Base-by-base conservation (phyloP, 2,329 filamentous ascomycete species). In the Neoarthrinium moseri region DNA sequence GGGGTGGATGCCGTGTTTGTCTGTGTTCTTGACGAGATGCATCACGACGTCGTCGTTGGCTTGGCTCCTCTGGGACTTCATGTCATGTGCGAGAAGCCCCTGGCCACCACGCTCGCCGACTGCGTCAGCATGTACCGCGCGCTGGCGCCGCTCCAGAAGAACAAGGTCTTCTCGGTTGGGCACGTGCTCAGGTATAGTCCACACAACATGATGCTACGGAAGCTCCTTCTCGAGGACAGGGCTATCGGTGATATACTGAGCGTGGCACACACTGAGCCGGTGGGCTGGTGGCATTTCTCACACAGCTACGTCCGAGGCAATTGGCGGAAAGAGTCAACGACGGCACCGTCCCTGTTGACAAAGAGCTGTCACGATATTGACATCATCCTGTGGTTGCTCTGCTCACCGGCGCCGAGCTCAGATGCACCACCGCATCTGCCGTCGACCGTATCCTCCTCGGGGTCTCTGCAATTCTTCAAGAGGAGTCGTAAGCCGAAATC, bases 341-440 rank as follows among this genome's bases (percentile, higher is more conserved):
- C 79, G n/a, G 91, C 80, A 20, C 92, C 85, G 6, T 92, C 88
- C 1, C 75, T 99, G 2, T 76, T 99, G 23, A 96, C 92, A 3
- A 99, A 97, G 68, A 95, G 89, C 48, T 97, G 94, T 56, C 94
- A 99, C 59, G 94, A 99, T 57, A 88, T 99, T 40, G 94, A 99
- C 61, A 82, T 97, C 47, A 70, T 97, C 4, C 73, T 97, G 13
- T 99, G 94, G 94, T 71, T 97, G 37, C 77, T 97, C 10, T 92
- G 86, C 60, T 89, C 88, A 1, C 88, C 89, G 0, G 65, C 77
- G 0, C 64, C 71, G 1, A 68, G 72, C 11, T 57, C 66, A 2
- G 65, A 66, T 6, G 64, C 67, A 5, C 65, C 72, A 12, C 78
- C 86, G 0, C 91, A 96, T 64, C 73, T 92, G 1, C 92, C 92